These are phyloP conservation scores for Bolboschoenoplectus hybrid DNA, from an alignment of 202 grass and related monocot genomes.

Conservation along the genomic window DNA sequence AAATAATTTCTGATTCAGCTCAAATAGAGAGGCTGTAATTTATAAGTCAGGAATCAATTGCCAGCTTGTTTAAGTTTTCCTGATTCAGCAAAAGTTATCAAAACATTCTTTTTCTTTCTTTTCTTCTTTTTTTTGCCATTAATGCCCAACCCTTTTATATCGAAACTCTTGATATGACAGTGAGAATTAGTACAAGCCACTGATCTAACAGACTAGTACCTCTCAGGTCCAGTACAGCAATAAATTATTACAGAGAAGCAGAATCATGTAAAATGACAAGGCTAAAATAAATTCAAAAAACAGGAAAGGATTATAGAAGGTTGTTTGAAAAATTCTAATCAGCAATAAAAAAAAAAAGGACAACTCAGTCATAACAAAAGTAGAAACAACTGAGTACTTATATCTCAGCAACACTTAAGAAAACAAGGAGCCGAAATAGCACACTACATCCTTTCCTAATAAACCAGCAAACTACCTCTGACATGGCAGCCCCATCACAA, in stretches of 20 bases:
- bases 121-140: too few relatives aligned
- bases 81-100: too few relatives aligned
- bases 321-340: not conserved
- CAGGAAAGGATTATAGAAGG: not conserved
- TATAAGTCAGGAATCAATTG: too few relatives aligned
- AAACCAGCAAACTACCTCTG: not conserved
- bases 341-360: not conserved
- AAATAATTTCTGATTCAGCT: too few relatives aligned
- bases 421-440: constrained; percentile 12
- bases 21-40: too few relatives aligned
- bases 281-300: not conserved
- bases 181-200: not conserved
- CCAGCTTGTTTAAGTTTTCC: too few relatives aligned
- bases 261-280: not conserved
- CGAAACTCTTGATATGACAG: not conserved
- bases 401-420: constrained; percentile 2
- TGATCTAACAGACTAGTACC: not conserved
- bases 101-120: too few relatives aligned
- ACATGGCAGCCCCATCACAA: not conserved
- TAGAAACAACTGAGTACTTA: not conserved
- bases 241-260: not conserved
- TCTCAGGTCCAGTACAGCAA: not conserved
- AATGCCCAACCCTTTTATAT: too few relatives aligned
- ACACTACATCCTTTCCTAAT: not conserved
- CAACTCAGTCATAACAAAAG: not conserved